Conservation (phyloP, 805 yeast species). For the Pichia manshurica region DNA sequence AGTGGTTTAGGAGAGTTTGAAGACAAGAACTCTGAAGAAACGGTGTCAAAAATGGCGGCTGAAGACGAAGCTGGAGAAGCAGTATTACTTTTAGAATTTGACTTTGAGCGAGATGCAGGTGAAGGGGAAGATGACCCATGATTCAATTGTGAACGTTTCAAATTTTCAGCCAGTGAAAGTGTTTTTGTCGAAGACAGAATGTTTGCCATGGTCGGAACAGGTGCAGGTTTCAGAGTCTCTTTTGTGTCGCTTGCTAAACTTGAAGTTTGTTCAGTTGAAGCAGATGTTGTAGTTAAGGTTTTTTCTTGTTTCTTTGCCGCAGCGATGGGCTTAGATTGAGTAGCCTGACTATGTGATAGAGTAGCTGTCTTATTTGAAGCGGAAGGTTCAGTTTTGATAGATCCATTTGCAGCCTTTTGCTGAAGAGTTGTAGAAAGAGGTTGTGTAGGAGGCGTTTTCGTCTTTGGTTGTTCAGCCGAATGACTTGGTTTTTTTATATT, state of each 20-base stretch:
- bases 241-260: not conserved
- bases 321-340: not conserved
- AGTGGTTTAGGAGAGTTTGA: constrained; percentile 47
- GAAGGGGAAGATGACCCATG: constrained; percentile 1
- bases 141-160: not conserved
- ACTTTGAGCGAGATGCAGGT: not conserved
- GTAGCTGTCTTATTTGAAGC: not conserved
- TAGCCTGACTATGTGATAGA: not conserved
- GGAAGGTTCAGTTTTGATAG: not conserved
- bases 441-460: not conserved
- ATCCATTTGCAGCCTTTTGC: not conserved
- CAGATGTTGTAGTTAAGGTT: constrained; percentile 1
- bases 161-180: constrained; percentile 4
- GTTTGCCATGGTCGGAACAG: constrained; percentile 5
- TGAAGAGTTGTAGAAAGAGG: not conserved
- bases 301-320: not conserved
- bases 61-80: constrained; percentile 8
- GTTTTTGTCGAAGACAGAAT: not conserved
- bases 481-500: not conserved
- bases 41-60: constrained; percentile 8
- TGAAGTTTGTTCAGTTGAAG: not conserved
- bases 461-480: not conserved
- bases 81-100: constrained; percentile 5
- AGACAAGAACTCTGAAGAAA: constrained; percentile 28
- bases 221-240: not conserved